Conservation (phyloP, 345 rosid genomes). For the Euphorbia pulcherrima region DNA sequence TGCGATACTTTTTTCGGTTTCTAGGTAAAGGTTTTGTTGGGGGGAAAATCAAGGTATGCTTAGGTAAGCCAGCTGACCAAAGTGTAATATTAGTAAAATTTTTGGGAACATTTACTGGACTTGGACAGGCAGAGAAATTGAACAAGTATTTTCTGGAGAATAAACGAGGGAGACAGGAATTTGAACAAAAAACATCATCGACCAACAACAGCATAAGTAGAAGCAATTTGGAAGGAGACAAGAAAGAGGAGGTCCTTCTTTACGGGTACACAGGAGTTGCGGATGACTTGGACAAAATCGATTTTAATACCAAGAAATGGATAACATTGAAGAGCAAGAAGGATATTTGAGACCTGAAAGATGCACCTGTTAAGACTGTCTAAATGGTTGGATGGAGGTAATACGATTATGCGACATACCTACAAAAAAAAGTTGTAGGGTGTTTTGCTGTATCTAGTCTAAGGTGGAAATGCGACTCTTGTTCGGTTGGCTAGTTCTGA, state of each 20-base stretch:
- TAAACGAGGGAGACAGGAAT: conserved; percentile 43
- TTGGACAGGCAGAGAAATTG: conserved; percentile 44
- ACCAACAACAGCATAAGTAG: conserved; percentile 14
- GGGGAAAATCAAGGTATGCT: conserved; percentile 46
- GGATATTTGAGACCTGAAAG: conserved; percentile 51
- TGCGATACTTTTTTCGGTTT: not conserved
- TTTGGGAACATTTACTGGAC: conserved; percentile 46
- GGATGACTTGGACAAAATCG: conserved; percentile 54
- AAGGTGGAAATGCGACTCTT: not conserved
- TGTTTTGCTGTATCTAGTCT: not conserved
- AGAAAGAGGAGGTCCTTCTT: conserved; percentile 33
- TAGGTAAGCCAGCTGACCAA: conserved; percentile 53
- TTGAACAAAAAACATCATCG: conserved; percentile 24
- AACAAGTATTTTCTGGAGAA: conserved; percentile 40
- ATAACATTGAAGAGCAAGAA: conserved; percentile 47
- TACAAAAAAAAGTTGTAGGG: not conserved
- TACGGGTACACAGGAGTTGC: conserved; percentile 53
- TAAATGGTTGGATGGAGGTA: not conserved
- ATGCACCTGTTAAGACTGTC: conserved; percentile 47
- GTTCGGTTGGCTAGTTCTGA: not conserved
- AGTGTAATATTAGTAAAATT: conserved; percentile 50
- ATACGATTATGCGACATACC: not conserved
- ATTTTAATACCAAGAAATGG: conserved; percentile 41
- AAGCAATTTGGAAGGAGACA: conserved; percentile 26
- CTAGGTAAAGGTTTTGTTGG: conserved; percentile 46